Percentiles rank a stretch among this genome's conserved stretches.
phyloP scores from a whole-genome alignment of 2,329 filamentous ascomycete genomes.

The Aureobasidium melanogenum region DNA sequence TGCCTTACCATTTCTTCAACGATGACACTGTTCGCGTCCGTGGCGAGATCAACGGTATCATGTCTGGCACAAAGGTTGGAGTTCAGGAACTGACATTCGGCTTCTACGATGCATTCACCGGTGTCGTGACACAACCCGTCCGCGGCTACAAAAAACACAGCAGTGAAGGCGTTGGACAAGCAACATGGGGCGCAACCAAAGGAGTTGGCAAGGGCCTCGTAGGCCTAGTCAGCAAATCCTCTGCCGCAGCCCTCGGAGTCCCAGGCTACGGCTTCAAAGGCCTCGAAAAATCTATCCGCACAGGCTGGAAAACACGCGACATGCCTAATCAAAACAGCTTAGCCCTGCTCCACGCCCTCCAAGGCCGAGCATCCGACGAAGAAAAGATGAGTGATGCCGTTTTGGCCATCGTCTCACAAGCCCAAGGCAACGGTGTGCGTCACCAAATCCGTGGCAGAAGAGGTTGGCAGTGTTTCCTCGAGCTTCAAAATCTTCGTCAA shows the following conservation, averaged over 20 bases:
- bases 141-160: conserved; percentile 7
- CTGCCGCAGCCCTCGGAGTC: neutral
- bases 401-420: neutral
- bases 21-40: conserved; percentile 59
- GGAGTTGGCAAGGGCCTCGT: neutral
- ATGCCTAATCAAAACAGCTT: neutral
- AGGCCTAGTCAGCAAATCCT: neutral
- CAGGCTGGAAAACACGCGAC: neutral
- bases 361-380: neutral
- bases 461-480: neutral
- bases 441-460: neutral
- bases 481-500: neutral
- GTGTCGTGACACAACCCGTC: conserved; percentile 58
- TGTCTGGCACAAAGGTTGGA: conserved; percentile 41
- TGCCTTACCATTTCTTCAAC: conserved; percentile 54
- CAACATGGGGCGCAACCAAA: neutral
- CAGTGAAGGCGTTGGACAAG: neutral
- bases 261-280: conserved; percentile 7
- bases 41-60: conserved; percentile 53
- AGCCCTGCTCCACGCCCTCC: neutral
- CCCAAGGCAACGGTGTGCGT: neutral
- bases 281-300: neutral
- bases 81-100: conserved; percentile 8
- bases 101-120: conserved; percentile 43
- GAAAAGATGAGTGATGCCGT: neutral